Percentiles rank a stretch among this genome's conserved stretches.
phyloP scores from a whole-genome alignment of 108 stramenopile genomes.

The Cyclotella choctawhatcheeana region DNA sequence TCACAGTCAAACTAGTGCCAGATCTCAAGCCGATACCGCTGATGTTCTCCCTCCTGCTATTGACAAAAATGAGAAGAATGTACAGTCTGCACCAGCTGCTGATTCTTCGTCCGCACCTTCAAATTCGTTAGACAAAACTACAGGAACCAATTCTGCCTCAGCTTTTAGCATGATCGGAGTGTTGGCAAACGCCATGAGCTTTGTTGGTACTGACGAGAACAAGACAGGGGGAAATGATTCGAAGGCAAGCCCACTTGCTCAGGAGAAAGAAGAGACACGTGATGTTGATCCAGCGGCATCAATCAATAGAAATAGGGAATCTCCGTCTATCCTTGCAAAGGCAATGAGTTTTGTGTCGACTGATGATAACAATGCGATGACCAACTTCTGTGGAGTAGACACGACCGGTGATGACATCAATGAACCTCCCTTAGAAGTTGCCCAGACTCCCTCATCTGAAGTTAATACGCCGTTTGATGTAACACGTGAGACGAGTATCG shows the following conservation, averaged over 20 bases:
- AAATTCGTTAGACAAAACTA: background rate
- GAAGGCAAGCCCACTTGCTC: background rate
- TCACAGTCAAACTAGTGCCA: background rate
- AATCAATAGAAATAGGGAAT: too few relatives aligned
- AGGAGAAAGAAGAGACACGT: background rate
- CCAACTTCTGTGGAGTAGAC: too few relatives aligned
- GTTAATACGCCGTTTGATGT: background rate
- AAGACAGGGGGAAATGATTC: background rate
- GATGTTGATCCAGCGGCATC: too few relatives aligned
- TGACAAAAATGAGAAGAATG: background rate
- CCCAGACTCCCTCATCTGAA: background rate
- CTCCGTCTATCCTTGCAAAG: too few relatives aligned
- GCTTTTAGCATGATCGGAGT: background rate
- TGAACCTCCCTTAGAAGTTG: too few relatives aligned
- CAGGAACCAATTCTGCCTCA: background rate
- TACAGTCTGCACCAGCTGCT: background rate
- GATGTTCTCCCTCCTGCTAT: background rate
- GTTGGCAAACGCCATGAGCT: slow-evolving; percentile 3
- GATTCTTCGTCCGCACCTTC: background rate
- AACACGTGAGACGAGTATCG: slow-evolving; percentile 8
- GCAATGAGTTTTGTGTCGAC: background rate
- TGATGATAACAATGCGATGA: background rate
- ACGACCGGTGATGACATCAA: too few relatives aligned
- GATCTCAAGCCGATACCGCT: background rate
- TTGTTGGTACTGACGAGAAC: background rate